Evolutionary conservation across 768 basidiomycete genomes (phyloP), one percentile per base, ranked within the genome.

Genomic region (Neoboletus magnificus): DNA sequence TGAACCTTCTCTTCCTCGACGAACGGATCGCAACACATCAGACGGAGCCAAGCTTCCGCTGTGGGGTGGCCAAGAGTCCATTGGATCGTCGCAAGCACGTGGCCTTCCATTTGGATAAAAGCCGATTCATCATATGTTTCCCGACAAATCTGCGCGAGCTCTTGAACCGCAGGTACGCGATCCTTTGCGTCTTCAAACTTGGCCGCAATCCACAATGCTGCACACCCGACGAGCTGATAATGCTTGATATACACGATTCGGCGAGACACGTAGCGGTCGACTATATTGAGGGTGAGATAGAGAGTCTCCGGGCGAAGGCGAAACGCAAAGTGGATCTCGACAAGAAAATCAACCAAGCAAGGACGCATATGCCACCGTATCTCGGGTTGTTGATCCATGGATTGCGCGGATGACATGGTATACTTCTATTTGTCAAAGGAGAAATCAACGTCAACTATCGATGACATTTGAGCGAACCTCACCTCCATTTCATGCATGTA

Each of bases 401-500:
- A 93, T 60, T 93, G 83, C 36, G 87, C 85, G n/a, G 89, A 93
- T 29, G 90, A 90, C 83, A 91, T 89, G 36, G 96, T 98, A 65
- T 72, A 83, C 55, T 80, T 82, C 94, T 95, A 30, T 55, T 54
- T 33, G 23, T 35, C n/a, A 36, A 2, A 39, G 12, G 47, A 47
- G 48, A 48, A n/a, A 49, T 63, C 55, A 60, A 50, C 23, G 61
- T 30, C 25, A 39, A 33, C 5, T 9, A 50, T 58, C 49, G 13
- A 37, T 16, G 18, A 37, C 3, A 8, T 16, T 30, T 25, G 23
- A 37, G 50, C 35, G 13, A 36, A 30, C 77, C 91, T 75, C 63
- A 98, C 97, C 92, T 99, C 96, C 93, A 97, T 97, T 71, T 91
- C 86, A 71, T 90, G 88, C 97, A 98, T 98, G 76, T 98, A 97